Conservation (phyloP, 305 asterid genomes). For the Coffea humblotiana region DNA sequence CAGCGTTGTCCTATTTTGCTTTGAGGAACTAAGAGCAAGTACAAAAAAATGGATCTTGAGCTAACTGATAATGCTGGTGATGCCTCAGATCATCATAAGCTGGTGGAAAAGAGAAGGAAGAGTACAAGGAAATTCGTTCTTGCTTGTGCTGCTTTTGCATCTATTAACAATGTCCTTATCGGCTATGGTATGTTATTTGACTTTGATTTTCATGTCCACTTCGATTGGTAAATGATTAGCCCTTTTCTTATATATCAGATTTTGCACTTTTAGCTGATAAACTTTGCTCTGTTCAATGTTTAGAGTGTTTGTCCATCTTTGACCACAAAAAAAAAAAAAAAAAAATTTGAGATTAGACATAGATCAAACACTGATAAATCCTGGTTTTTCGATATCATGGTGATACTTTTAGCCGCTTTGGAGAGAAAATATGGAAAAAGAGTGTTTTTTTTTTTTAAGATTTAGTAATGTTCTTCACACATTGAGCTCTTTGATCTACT, state of each 20-base stretch:
- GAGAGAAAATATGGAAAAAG: too few relatives aligned
- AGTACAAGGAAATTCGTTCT: slow-evolving; percentile 70
- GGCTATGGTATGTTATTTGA: slow-evolving; percentile 65
- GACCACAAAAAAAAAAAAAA: too few relatives aligned
- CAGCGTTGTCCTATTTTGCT: not conserved
- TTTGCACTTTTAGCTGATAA: too few relatives aligned
- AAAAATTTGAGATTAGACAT: too few relatives aligned
- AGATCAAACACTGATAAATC: too few relatives aligned
- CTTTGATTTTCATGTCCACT: not conserved
- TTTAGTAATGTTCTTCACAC: too few relatives aligned
- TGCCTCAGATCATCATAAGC: slow-evolving; percentile 45
- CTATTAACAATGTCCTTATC: slow-evolving; percentile 90
- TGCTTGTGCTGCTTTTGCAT: slow-evolving; percentile 97
- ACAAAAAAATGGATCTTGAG: slow-evolving; percentile 71
- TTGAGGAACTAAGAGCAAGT: not conserved
- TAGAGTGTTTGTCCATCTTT: too few relatives aligned
- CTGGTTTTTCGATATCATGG: too few relatives aligned
- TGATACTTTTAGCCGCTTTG: too few relatives aligned
- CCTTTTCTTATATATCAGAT: not conserved
- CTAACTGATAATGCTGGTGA: slow-evolving; percentile 40
- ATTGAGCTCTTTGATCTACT: too few relatives aligned
- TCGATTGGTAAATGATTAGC: not conserved
- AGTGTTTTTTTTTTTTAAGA: too few relatives aligned
- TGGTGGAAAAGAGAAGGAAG: slow-evolving; percentile 51
- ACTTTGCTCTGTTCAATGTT: too few relatives aligned